These are phyloP conservation scores for Jamesozyma gamospora DNA, from an alignment of 805 yeast genomes.

Conservation along the genomic window DNA sequence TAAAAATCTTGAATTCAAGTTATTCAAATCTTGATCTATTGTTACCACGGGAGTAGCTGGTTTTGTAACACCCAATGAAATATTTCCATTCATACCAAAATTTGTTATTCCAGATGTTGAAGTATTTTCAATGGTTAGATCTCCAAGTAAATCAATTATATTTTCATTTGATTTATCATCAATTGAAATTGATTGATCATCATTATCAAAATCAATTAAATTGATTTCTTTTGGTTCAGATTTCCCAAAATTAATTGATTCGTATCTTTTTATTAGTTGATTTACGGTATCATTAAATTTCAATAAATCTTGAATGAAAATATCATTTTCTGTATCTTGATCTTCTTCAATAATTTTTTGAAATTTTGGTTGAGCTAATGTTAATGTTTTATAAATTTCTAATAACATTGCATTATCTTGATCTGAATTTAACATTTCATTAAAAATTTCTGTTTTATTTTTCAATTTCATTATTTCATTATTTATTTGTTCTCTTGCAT, in stretches of 20 bases:
- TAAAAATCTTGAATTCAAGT: slow-evolving; percentile 11
- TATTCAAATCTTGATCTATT: slow-evolving; percentile 8
- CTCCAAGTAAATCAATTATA: slow-evolving; percentile 47
- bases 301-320: slow-evolving; percentile 51
- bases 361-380: slow-evolving; percentile 73
- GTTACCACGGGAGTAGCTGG: slow-evolving; percentile 6
- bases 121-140: slow-evolving; percentile 13
- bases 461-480: slow-evolving; percentile 74
- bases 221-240: slow-evolving; percentile 37
- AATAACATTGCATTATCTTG: slow-evolving; percentile 48
- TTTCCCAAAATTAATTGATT: slow-evolving; percentile 54
- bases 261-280: slow-evolving; percentile 53
- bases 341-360: slow-evolving; percentile 68
- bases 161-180: slow-evolving; percentile 42
- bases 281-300: slow-evolving; percentile 65
- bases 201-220: slow-evolving; percentile 66
- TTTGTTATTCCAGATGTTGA: slow-evolving; percentile 11
- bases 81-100: slow-evolving; percentile 21
- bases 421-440: slow-evolving; percentile 61
- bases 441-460: slow-evolving; percentile 72
- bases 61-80: slow-evolving; percentile 28
- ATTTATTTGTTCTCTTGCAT: slow-evolving; percentile 62
- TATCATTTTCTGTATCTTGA: slow-evolving; percentile 42
- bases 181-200: neutral
- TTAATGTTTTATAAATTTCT: slow-evolving; percentile 66